Evolutionary conservation across 1,139 yeast genomes (phyloP).

Genomic region (Suhomyces guaymorum): DNA sequence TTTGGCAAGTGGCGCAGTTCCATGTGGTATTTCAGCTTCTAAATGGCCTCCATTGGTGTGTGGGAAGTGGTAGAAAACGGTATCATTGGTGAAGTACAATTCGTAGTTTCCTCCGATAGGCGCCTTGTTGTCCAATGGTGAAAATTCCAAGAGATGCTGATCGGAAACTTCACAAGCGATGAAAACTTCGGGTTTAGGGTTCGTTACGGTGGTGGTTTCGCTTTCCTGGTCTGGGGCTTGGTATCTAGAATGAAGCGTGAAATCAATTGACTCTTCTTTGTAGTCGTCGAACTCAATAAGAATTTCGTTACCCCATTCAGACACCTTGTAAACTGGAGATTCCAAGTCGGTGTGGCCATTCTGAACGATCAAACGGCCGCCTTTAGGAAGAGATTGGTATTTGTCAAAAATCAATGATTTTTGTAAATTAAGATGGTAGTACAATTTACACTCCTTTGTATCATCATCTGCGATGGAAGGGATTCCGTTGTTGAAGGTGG

Average conservation of each 20-base stretch:
- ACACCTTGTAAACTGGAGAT: slow-evolving; percentile 42
- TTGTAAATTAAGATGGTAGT: slow-evolving; percentile 34
- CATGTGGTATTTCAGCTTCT: slow-evolving; percentile 25
- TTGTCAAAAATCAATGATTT: slow-evolving; percentile 43
- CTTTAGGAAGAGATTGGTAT: slow-evolving; percentile 35
- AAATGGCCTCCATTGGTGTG: slow-evolving; percentile 5
- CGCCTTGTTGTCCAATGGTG: slow-evolving; percentile 39
- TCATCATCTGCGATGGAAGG: slow-evolving; percentile 23
- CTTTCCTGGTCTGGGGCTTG: slow-evolving; percentile 29
- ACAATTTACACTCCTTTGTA: slow-evolving; percentile 33
- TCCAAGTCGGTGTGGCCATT: slow-evolving; percentile 43
- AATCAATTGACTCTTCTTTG: slow-evolving; percentile 18
- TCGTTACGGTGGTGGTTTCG: slow-evolving; percentile 12
- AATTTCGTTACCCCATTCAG: slow-evolving; percentile 46
- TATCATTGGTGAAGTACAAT: slow-evolving; percentile 41
- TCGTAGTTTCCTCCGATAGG: slow-evolving; percentile 39
- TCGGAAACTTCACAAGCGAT: slow-evolving; percentile 36
- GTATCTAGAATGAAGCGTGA: slow-evolving; percentile 42
- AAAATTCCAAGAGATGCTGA: slow-evolving; percentile 28
- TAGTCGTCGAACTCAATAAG: slow-evolving; percentile 29
- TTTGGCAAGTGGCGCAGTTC: slow-evolving; percentile 18
- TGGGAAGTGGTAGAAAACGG: slow-evolving; percentile 41
- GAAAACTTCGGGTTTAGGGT: slow-evolving; percentile 29
- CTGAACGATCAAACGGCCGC: slow-evolving; percentile 26
- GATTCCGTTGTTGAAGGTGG: slow-evolving; percentile 16